Evolutionary conservation across 2,329 filamentous ascomycete species (phyloP).

Genomic region (Didymella glomerata): DNA sequence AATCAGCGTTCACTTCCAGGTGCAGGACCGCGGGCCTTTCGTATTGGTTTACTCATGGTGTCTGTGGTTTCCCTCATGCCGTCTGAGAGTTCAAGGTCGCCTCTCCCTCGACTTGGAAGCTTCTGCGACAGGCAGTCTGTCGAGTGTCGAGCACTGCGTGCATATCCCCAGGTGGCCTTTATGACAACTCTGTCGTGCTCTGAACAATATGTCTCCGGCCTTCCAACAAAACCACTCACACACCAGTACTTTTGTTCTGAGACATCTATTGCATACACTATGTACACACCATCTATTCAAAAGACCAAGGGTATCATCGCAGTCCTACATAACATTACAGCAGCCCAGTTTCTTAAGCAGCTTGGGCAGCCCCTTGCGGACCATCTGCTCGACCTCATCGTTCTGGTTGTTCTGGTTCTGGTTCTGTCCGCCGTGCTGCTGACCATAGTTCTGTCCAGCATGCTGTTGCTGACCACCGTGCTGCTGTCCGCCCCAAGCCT

Average conservation of each 20-base stretch:
- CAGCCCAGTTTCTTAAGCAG: constrained; percentile 71
- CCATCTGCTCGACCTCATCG: constrained; percentile 67
- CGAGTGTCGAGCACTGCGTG: not conserved
- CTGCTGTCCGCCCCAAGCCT: constrained; percentile 22
- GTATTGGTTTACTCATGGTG: no score
- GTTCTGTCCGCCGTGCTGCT: constrained; percentile 52
- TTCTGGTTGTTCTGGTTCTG: constrained; percentile 54
- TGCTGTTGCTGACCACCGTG: constrained; percentile 47
- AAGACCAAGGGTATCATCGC: constrained; percentile 24
- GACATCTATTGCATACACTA: not conserved
- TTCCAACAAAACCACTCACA: not conserved
- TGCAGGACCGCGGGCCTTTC: no score
- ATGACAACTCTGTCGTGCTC: no score
- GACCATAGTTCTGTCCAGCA: constrained; percentile 36
- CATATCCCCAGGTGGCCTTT: no score
- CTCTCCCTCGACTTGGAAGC: no score
- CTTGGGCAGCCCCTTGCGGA: constrained; percentile 68
- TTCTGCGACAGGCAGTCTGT: not conserved
- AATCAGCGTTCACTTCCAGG: no score
- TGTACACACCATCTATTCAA: constrained; percentile 8
- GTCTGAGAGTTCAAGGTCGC: no score
- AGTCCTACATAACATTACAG: constrained; percentile 74
- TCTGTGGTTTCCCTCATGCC: no score
- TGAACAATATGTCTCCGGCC: no score
- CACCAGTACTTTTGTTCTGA: not conserved